Conservation (phyloP, 805 yeast genomes). For the Ogataea dorogensis region DNA sequence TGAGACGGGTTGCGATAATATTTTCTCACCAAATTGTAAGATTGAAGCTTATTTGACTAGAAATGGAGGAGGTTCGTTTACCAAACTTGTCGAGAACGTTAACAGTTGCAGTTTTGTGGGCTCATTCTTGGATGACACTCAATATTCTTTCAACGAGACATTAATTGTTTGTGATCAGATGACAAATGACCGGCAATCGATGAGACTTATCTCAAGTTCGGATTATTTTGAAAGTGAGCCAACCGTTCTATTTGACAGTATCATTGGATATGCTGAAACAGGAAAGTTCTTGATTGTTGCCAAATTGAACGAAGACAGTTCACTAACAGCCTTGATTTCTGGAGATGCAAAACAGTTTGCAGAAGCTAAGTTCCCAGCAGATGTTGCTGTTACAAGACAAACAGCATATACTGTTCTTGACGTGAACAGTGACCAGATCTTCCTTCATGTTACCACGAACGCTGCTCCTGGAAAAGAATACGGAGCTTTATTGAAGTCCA, state of each 20-base stretch:
- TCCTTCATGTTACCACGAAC: conserved; percentile 78
- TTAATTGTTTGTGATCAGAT: conserved; percentile 64
- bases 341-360: conserved; percentile 77
- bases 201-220: conserved; percentile 42
- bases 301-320: conserved; percentile 45
- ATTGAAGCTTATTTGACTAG: conserved; percentile 58
- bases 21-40: conserved; percentile 47
- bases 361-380: conserved; percentile 73
- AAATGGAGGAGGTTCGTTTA: conserved; percentile 68
- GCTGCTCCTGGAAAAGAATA: conserved; percentile 49
- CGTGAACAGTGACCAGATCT: conserved; percentile 66
- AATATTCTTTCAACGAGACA: conserved; percentile 38
- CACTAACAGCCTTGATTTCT: conserved; percentile 69
- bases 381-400: conserved; percentile 55
- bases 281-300: conserved; percentile 78
- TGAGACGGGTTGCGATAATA: conserved; percentile 51
- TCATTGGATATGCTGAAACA: conserved; percentile 72
- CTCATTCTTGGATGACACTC: conserved; percentile 40
- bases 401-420: conserved; percentile 80
- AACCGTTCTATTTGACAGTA: conserved; percentile 47
- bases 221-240: conserved; percentile 49
- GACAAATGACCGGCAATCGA: conserved; percentile 26
- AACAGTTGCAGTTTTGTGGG: conserved; percentile 68
- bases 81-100: conserved; percentile 50
- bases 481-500: conserved; percentile 84